Evolutionary conservation across 768 basidiomycete species (phyloP).

Genomic region (Tulasnella sp.): DNA sequence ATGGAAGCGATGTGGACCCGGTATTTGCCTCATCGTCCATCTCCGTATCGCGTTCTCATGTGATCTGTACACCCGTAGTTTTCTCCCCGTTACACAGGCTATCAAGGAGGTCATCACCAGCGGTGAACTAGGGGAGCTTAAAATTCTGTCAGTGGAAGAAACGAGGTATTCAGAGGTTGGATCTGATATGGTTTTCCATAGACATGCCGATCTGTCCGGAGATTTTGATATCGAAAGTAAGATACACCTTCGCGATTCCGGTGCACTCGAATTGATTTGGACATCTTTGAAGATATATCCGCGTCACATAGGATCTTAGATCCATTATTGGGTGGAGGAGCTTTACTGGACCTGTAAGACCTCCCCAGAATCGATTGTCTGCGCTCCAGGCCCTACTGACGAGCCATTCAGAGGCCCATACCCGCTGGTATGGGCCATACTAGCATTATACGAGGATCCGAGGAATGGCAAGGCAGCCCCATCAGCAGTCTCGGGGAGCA

Average conservation of each 20-base stretch:
- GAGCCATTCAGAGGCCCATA: constrained; percentile 71
- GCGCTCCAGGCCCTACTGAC: too few relatives aligned
- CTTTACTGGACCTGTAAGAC: constrained; percentile 74
- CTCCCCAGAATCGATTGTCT: too few relatives aligned
- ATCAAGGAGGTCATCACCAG: constrained; percentile 53
- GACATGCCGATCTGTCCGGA: constrained; percentile 63
- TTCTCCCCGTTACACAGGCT: constrained; percentile 58
- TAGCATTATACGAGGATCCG: constrained; percentile 69
- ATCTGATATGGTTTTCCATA: too few relatives aligned
- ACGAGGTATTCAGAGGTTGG: too few relatives aligned
- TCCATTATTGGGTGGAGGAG: constrained; percentile 71
- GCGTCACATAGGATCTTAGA: constrained; percentile 66
- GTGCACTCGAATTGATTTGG: not conserved
- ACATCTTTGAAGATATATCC: constrained; percentile 41
- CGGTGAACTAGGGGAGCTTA: constrained; percentile 54
- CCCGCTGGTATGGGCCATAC: constrained; percentile 71
- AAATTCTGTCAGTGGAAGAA: constrained; percentile 37
- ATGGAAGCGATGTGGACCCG: constrained; percentile 92
- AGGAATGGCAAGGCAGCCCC: constrained; percentile 53
- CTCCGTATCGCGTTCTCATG: too few relatives aligned
- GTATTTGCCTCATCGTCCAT: too few relatives aligned
- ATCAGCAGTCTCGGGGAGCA: constrained; percentile 50
- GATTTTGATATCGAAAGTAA: constrained; percentile 57
- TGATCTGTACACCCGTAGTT: constrained; percentile 23
- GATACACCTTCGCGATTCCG: constrained; percentile 21